phyloP scores from a whole-genome alignment of 2,329 filamentous ascomycete genomes.

The Xylariales sp. region DNA sequence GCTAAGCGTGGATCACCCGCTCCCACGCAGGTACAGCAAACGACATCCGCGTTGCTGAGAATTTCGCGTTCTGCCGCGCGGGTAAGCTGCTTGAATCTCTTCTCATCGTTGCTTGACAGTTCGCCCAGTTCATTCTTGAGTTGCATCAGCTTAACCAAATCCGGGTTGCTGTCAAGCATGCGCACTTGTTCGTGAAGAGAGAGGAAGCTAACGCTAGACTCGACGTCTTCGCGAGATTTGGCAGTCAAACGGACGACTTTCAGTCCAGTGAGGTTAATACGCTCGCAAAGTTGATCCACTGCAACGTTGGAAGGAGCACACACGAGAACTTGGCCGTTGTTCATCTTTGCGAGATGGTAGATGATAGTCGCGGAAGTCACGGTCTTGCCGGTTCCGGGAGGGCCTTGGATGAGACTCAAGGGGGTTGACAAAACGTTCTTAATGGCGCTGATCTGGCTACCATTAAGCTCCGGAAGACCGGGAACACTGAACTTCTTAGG shows the following conservation, averaged over 20 bases:
- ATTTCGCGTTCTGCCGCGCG: conserved; percentile 94
- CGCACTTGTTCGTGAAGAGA: conserved; percentile 96
- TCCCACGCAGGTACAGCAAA: conserved; percentile 97
- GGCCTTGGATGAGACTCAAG: conserved; percentile 92
- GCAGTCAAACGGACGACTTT: conserved; percentile 98
- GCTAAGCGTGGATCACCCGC: conserved; percentile 91
- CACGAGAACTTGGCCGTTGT: conserved; percentile 88
- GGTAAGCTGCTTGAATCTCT: conserved; percentile 95
- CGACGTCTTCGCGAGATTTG: conserved; percentile 96
- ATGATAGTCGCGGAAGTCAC: conserved; percentile 98
- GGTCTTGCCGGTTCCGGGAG: conserved; percentile 95
- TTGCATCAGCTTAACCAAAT: conserved; percentile 86
- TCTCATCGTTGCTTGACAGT: conserved; percentile 91
- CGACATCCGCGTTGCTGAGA: conserved; percentile 90
- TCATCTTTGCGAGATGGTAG: conserved; percentile 94
- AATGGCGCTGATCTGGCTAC: conserved; percentile 93
- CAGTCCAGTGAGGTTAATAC: conserved; percentile 87
- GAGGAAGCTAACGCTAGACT: conserved; percentile 94
- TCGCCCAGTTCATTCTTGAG: conserved; percentile 90
- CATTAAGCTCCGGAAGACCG: conserved; percentile 88
- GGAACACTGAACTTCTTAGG: conserved; percentile 97
- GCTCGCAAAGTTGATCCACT: conserved; percentile 95
- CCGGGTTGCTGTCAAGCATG: conserved; percentile 94
- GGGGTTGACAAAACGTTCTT: conserved; percentile 93
- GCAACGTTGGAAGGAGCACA: conserved; percentile 98